phyloP scores from a whole-genome alignment of 1,139 yeast genomes.

The Pichia sp. region DNA sequence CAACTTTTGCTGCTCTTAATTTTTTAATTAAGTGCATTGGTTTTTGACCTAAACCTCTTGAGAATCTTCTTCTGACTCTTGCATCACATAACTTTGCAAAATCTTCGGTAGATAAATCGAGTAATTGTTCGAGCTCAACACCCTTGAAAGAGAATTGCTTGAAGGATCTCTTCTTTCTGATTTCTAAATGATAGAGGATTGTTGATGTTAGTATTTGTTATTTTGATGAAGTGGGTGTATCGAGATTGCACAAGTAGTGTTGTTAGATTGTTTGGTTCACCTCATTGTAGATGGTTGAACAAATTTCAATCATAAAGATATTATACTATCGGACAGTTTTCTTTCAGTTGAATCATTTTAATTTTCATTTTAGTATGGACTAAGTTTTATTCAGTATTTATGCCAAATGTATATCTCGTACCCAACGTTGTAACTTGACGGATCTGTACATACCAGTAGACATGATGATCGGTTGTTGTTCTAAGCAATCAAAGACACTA shows the following conservation, averaged over 20 bases:
- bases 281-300: no score
- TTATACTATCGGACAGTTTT: no score
- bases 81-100: slow-evolving; percentile 95
- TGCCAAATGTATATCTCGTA: background rate
- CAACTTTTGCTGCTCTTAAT: slow-evolving; percentile 95
- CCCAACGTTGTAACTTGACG: no score
- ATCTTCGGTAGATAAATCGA: slow-evolving; percentile 93
- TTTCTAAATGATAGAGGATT: slow-evolving; percentile 25
- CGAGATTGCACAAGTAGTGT: no score
- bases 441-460: slow-evolving; percentile 19
- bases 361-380: no score
- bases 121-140: slow-evolving; percentile 91
- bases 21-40: slow-evolving; percentile 97
- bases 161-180: slow-evolving; percentile 86
- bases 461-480: slow-evolving; percentile 11
- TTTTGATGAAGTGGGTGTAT: no score
- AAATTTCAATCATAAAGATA: no score
- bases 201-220: slow-evolving; percentile 7
- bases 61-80: slow-evolving; percentile 99
- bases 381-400: no score
- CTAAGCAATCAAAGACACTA: background rate
- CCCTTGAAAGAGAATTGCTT: slow-evolving; percentile 99
- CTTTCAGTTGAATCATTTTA: no score
- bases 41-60: slow-evolving; percentile 94
- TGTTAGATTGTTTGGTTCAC: no score